A percentile compares a stretch with the other conserved stretches of the same genome.
Evolutionary conservation across 495 filamentous ascomycete species (phyloP).

Genomic region (Hyaloscypha finlandica): DNA sequence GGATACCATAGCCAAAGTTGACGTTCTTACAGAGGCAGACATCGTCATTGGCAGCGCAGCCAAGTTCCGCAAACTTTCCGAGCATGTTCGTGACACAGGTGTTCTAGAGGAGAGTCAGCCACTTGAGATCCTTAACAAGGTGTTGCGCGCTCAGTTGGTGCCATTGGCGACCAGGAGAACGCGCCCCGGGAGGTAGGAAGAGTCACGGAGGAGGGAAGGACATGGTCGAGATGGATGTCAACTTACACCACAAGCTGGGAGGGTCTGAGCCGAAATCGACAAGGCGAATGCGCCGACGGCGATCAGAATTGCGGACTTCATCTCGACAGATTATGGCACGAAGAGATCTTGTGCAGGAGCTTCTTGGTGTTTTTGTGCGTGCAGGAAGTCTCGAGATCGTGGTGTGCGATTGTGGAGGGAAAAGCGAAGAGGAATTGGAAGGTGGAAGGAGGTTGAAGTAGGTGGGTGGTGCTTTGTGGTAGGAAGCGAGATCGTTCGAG

Average conservation of each 20-base stretch:
- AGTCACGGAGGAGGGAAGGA: background rate
- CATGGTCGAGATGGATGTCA: background rate
- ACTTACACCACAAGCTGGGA: conserved; percentile 33
- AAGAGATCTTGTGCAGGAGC: background rate
- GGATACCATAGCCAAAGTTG: conserved; percentile 74
- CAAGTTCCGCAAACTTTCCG: conserved; percentile 56
- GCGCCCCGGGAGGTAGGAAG: background rate
- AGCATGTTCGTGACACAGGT: conserved; percentile 77
- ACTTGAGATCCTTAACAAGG: conserved; percentile 6
- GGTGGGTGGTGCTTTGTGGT: background rate
- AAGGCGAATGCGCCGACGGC: conserved; percentile 23
- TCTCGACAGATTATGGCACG: conserved; percentile 19
- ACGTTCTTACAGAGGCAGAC: conserved; percentile 69
- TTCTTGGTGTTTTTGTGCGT: background rate
- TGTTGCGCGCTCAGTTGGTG: background rate
- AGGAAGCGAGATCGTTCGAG: background rate
- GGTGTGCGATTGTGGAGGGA: background rate
- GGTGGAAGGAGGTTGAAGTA: background rate
- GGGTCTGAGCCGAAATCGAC: conserved; percentile 24
- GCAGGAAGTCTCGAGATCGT: background rate
- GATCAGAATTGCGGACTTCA: conserved; percentile 28
- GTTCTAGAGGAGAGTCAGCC: conserved; percentile 47
- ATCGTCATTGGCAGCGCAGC: conserved; percentile 58
- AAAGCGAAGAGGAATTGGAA: background rate
- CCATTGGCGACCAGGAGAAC: background rate